Evolutionary conservation across 2,329 filamentous ascomycete species (phyloP).

Genomic region (Ascochyta clinopodiicola): DNA sequence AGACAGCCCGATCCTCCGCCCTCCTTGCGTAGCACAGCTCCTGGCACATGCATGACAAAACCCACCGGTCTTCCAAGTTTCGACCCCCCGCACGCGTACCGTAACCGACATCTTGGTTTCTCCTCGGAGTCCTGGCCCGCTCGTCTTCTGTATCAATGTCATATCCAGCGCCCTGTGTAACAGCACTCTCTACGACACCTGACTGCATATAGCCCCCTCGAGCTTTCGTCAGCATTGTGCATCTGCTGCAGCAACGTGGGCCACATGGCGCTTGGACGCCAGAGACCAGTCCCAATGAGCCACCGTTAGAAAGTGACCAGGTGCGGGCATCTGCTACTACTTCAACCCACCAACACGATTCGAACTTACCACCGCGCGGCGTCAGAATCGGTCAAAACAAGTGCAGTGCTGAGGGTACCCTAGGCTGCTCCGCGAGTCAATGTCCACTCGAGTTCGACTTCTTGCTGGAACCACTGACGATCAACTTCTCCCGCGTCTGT

Average conservation of each 20-base stretch:
- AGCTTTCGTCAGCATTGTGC: not conserved
- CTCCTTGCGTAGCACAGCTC: no score
- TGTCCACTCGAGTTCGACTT: not conserved
- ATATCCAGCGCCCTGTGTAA: not conserved
- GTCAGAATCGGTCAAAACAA: no score
- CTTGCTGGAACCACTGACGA: not conserved
- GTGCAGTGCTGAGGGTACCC: no score
- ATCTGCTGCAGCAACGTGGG: not conserved
- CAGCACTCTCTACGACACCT: not conserved
- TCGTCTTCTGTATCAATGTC: not conserved
- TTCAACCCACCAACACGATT: not conserved
- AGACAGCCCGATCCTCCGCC: no score
- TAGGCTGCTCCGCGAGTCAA: conserved; percentile 7
- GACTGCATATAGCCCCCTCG: not conserved
- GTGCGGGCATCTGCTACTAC: not conserved
- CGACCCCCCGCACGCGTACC: not conserved
- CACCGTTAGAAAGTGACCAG: not conserved
- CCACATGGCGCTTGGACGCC: not conserved
- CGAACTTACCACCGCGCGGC: no score
- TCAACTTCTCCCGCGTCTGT: not conserved
- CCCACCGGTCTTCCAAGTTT: no score
- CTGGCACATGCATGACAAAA: no score
- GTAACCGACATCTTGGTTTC: not conserved
- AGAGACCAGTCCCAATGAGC: not conserved
- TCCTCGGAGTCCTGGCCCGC: not conserved